Base-by-base conservation (phyloP, 2,329 filamentous ascomycete species). In the Monosporascus sp. region DNA sequence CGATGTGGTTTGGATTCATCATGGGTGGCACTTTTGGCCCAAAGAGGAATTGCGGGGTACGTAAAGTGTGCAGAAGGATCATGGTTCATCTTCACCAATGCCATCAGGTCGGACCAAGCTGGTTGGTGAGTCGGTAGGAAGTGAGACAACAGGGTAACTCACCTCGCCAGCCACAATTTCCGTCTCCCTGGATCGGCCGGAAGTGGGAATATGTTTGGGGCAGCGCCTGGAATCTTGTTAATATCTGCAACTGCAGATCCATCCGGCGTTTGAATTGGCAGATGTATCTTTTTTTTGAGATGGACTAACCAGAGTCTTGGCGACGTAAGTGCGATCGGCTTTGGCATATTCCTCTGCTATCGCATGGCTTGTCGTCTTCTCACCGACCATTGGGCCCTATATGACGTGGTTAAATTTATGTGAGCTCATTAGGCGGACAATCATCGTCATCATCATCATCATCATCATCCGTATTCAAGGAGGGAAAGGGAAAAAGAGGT, bases 101-200 rank as follows among this genome's bases (percentile, higher is more conserved):
- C 22, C 39, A 20, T 20, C 39, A 42, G 18, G 42, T 18, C 42
- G 42, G 42, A 25, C 42, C 42, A 38, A 56, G 48, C 48, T 56
- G 53, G 57, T 51, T 18, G 49, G 49, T 51, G 51, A 53, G 50
- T 51, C 52, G 58, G 54, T 52, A 53, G 52, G 50, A 42, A 34
- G 46, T 55, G 50, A 42, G 51, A 49, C 47, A 51, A 53, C 34
- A 44, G 22, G 18, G 38, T 59, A 58, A 74, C 85, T 76, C 79
- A 97, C 93, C 94, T 86, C 93, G 84, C 93, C 94, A 97, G 65
- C 93, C 94, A 72, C 94, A 97, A 68, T 96, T 95, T 54, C 94
- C 94, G 73, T 97, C 93, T 50, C 94, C 93, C 70, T 88, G 86
- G 68, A 96, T 84, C 11, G 86, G 86, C 51, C 94, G 89, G 67